Evolutionary conservation across 805 yeast genomes (phyloP).

Genomic region (Blastobotrys muscicola): DNA sequence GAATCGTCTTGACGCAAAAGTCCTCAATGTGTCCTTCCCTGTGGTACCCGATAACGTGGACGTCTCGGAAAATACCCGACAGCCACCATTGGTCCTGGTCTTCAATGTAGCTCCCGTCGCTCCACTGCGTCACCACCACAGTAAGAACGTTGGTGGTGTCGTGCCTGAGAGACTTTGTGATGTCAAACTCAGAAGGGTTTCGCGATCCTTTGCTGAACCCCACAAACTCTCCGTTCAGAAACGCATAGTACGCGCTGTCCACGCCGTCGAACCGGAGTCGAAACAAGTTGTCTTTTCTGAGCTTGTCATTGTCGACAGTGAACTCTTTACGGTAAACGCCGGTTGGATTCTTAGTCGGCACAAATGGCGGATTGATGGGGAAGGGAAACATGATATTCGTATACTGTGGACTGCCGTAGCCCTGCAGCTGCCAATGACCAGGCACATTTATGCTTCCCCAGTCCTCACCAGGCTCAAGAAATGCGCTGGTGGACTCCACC

Average conservation of each 20-base stretch:
- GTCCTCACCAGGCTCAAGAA: background rate
- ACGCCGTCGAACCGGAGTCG: conserved; percentile 32
- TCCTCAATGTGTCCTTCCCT: conserved; percentile 26
- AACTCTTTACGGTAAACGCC: conserved; percentile 28
- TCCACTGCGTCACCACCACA: conserved; percentile 29
- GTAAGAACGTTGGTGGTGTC: conserved; percentile 14
- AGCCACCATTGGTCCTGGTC: conserved; percentile 36
- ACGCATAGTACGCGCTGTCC: conserved; percentile 29
- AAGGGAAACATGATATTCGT: conserved; percentile 29
- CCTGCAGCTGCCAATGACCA: conserved; percentile 32
- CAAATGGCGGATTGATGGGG: conserved; percentile 29
- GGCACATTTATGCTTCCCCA: conserved; percentile 25
- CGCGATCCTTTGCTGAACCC: conserved; percentile 30
- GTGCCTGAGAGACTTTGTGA: conserved; percentile 13
- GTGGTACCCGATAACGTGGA: conserved; percentile 22
- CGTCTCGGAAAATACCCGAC: conserved; percentile 33
- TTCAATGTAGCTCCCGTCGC: conserved; percentile 28
- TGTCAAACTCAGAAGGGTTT: conserved; percentile 28
- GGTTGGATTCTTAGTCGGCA: conserved; percentile 28
- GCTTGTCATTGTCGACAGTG: conserved; percentile 14
- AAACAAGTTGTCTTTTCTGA: conserved; percentile 7
- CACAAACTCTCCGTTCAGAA: conserved; percentile 25
- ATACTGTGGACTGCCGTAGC: conserved; percentile 29
- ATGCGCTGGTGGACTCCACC: conserved; percentile 1
- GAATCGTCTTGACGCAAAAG: conserved; percentile 19